Evolutionary conservation across 805 yeast species (phyloP).

Genomic region (Lachancea fermentati): DNA sequence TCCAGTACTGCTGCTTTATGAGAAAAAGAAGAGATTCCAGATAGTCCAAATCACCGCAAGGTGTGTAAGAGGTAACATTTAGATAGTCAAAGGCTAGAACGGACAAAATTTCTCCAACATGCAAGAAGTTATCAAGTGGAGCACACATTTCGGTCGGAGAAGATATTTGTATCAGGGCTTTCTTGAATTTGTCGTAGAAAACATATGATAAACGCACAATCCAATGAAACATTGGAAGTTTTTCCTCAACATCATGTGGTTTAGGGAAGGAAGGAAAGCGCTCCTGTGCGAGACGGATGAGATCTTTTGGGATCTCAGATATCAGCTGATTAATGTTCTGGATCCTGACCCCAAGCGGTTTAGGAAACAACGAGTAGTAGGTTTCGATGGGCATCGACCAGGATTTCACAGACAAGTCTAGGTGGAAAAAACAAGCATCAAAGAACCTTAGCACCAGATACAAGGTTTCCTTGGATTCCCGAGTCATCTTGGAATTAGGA

Average conservation of each 20-base stretch:
- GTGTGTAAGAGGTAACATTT: conserved; percentile 1
- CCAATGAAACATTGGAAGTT: conserved; percentile 8
- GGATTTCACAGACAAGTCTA: conserved; percentile 13
- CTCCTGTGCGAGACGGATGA: conserved; percentile 1
- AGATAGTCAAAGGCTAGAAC: conserved; percentile 8
- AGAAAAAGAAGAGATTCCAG: conserved; percentile 24
- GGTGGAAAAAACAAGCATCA: conserved; percentile 23
- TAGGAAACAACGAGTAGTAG: not conserved
- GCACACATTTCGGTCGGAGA: not conserved
- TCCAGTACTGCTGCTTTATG: conserved; percentile 23
- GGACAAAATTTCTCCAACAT: conserved; percentile 6
- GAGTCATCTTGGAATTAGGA: conserved; percentile 10
- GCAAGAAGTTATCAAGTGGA: not conserved
- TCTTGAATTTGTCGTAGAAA: not conserved
- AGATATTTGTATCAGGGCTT: not conserved
- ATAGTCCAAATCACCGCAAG: conserved; percentile 16
- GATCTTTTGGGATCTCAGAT: not conserved
- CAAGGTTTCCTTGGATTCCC: conserved; percentile 22
- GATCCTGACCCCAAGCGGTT: not conserved
- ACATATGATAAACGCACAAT: conserved; percentile 2
- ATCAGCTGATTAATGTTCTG: conserved; percentile 1
- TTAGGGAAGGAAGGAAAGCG: not conserved
- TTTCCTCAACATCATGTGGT: not conserved
- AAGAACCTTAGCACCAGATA: conserved; percentile 28
- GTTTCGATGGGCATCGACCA: conserved; percentile 10